Evolutionary conservation across 805 yeast species (phyloP).

Genomic region (Saturnispora bothae): DNA sequence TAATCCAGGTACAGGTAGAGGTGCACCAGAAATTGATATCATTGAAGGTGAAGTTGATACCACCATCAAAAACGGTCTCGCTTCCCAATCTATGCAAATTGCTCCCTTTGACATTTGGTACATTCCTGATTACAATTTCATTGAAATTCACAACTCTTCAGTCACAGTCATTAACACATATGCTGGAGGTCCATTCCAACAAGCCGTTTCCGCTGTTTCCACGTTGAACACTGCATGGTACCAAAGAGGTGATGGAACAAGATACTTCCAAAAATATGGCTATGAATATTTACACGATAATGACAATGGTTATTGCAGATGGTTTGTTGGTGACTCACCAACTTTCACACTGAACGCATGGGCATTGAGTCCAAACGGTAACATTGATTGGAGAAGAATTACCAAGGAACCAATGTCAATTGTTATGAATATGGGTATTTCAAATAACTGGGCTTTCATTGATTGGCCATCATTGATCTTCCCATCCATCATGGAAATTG

Average conservation of each 20-base stretch:
- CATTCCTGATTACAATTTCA: conserved; percentile 73
- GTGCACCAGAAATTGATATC: conserved; percentile 92
- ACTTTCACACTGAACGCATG: conserved; percentile 63
- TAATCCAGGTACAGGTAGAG: conserved; percentile 77
- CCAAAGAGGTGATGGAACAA: conserved; percentile 42
- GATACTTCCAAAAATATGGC: conserved; percentile 61
- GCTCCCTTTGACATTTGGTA: conserved; percentile 97
- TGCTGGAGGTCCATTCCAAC: conserved; percentile 89
- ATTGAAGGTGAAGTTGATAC: conserved; percentile 74
- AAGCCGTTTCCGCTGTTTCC: conserved; percentile 79
- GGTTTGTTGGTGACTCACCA: conserved; percentile 79
- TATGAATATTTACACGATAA: conserved; percentile 69
- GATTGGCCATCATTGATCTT: conserved; percentile 76
- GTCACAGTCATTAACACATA: conserved; percentile 77
- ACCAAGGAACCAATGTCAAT: conserved; percentile 91
- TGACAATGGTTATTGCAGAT: conserved; percentile 62
- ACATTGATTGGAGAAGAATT: conserved; percentile 70
- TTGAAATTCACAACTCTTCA: conserved; percentile 59
- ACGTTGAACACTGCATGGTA: conserved; percentile 79
- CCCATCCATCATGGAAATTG: conserved; percentile 70
- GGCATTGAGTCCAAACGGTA: conserved; percentile 85
- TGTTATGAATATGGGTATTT: conserved; percentile 78
- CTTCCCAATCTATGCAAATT: conserved; percentile 84
- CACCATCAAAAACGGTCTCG: conserved; percentile 45
- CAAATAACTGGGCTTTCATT: conserved; percentile 88